These are phyloP conservation scores for Choiromyces venosus DNA, from an alignment of 495 filamentous ascomycete genomes.

Conservation along the genomic window DNA sequence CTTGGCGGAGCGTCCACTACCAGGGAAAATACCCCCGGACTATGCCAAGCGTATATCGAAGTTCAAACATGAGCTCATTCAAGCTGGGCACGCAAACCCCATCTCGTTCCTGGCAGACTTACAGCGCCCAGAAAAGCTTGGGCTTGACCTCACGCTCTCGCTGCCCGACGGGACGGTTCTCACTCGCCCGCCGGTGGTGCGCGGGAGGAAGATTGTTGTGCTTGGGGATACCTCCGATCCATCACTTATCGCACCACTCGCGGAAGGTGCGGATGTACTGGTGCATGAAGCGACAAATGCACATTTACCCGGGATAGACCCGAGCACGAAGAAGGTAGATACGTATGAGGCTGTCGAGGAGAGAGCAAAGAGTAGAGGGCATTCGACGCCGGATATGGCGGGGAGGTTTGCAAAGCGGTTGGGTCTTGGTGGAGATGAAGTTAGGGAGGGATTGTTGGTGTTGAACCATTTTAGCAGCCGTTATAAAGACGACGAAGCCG, in stretches of 20 bases:
- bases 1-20: constrained; percentile 18
- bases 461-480: constrained; percentile 36
- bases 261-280: constrained; percentile 24
- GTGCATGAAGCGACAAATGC: constrained; percentile 39
- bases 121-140: constrained; percentile 21
- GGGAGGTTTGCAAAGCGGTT: constrained; percentile 32
- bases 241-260: constrained; percentile 24
- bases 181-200: constrained; percentile 7
- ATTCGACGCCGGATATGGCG: constrained; percentile 39
- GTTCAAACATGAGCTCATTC: constrained; percentile 15
- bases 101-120: constrained; percentile 24
- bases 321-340: constrained; percentile 23
- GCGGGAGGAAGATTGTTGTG: constrained; percentile 30
- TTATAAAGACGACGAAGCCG: constrained; percentile 36
- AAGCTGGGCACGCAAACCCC: constrained; percentile 23
- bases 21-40: constrained; percentile 26
- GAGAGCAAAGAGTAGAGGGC: constrained; percentile 22
- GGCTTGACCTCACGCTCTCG: constrained; percentile 11
- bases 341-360: constrained; percentile 24
- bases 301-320: constrained; percentile 27
- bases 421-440: constrained; percentile 8
- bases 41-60: constrained; percentile 17
- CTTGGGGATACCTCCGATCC: constrained; percentile 36
- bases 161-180: constrained; percentile 32
- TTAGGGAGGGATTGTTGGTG: constrained; percentile 17